Percentiles rank a stretch among this genome's conserved stretches.
phyloP scores from a whole-genome alignment of 768 basidiomycete species.

The Lentinula sp. region DNA sequence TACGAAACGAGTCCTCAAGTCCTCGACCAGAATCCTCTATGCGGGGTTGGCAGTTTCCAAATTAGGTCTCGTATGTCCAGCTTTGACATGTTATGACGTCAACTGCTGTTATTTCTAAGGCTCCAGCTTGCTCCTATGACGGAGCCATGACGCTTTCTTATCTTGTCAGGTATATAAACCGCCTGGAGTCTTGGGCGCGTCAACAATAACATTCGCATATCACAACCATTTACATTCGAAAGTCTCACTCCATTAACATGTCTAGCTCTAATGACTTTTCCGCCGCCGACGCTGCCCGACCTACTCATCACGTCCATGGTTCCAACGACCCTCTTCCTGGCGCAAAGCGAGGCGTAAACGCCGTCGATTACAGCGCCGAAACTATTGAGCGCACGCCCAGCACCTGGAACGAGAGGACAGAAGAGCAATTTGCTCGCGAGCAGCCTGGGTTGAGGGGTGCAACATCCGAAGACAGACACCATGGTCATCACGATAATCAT shows the following conservation, averaged over 20 bases:
- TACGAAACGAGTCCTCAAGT: no score
- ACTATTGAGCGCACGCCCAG: conserved; percentile 26
- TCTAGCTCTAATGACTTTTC: not conserved
- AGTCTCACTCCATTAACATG: not conserved
- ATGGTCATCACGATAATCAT: not conserved
- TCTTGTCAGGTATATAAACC: not conserved
- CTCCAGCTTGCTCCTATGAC: not conserved
- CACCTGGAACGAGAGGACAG: conserved; percentile 7
- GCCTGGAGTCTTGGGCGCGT: no score
- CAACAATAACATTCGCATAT: not conserved
- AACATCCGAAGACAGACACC: not conserved
- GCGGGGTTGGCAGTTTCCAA: no score
- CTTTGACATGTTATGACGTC: not conserved
- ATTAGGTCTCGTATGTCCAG: not conserved
- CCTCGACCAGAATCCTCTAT: no score
- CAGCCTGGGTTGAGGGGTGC: not conserved
- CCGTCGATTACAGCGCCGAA: conserved; percentile 32
- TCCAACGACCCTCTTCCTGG: conserved; percentile 45
- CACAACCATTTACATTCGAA: not conserved
- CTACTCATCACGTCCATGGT: conserved; percentile 39
- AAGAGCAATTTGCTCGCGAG: conserved; percentile 7
- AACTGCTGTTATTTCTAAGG: not conserved
- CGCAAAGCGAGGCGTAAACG: conserved; percentile 18
- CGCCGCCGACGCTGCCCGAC: conserved; percentile 12
- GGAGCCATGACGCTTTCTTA: not conserved